These are phyloP conservation scores for Phyllachora maydis DNA, from an alignment of 2,329 filamentous ascomycete species.

Conservation along the genomic window DNA sequence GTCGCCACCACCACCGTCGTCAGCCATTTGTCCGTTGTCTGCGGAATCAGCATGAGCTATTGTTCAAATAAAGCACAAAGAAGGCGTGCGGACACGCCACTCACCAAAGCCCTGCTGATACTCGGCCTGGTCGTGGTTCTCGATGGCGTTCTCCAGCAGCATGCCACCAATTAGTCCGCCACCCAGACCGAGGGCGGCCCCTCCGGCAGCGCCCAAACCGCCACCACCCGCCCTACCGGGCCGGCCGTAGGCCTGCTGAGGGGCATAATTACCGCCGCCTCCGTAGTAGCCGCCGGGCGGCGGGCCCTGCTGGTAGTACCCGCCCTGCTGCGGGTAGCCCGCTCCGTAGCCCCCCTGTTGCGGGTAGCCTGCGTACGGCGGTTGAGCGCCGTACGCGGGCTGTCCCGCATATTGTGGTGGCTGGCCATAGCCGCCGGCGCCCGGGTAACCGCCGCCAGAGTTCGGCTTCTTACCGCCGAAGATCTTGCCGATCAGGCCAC, in stretches of 20 bases:
- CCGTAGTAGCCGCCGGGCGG: conserved; percentile 12
- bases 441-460: conserved; percentile 10
- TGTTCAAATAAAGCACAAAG: background rate
- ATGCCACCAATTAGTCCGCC: conserved; percentile 65
- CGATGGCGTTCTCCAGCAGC: conserved; percentile 45
- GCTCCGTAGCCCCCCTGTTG: conserved; percentile 9
- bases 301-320: conserved; percentile 9
- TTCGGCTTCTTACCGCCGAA: conserved; percentile 24
- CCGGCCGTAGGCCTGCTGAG: conserved; percentile 18
- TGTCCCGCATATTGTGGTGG: conserved; percentile 2
- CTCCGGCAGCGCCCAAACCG: conserved; percentile 48
- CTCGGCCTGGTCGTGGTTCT: conserved; percentile 37
- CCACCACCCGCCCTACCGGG: conserved; percentile 19
- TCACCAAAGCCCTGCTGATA: conserved; percentile 26
- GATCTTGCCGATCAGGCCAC: conserved; percentile 30
- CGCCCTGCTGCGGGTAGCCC: conserved; percentile 10
- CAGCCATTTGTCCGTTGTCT: conserved; percentile 13
- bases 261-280: conserved; percentile 8
- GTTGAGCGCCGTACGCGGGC: conserved; percentile 5
- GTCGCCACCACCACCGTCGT: conserved; percentile 12
- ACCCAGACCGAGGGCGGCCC: conserved; percentile 57
- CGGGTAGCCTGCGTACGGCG: conserved; percentile 7
- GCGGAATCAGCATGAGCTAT: conserved; percentile 4
- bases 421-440: conserved; percentile 8
- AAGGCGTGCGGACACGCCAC: no score